Percentiles rank a stretch among this genome's conserved stretches.
phyloP scores from a whole-genome alignment of 208 protist genomes.

The Trichomonas tenax region DNA sequence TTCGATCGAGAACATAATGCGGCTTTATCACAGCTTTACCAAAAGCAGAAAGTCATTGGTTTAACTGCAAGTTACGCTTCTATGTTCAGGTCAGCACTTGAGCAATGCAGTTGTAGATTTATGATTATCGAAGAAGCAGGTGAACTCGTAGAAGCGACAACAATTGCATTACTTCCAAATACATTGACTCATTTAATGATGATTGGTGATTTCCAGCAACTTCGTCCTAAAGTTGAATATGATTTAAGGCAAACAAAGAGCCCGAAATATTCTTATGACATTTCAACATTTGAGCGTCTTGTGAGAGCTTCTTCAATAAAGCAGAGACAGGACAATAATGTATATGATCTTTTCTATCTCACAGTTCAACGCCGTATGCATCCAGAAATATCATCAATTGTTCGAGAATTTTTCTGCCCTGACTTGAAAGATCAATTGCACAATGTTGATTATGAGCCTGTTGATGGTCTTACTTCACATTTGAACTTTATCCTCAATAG shows the following conservation, averaged over 20 bases:
- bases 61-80: background rate
- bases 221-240: constrained; percentile 18
- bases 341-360: background rate
- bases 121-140: constrained; percentile 9
- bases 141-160: background rate
- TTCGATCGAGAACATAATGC: background rate
- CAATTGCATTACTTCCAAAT: background rate
- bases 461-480: background rate
- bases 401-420: background rate
- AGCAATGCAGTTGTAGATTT: background rate
- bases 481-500: background rate
- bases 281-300: background rate
- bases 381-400: background rate
- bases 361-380: background rate
- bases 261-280: background rate
- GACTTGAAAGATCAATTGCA: background rate
- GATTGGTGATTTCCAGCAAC: constrained; percentile 13
- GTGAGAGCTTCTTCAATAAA: background rate
- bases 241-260: background rate
- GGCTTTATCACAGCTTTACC: background rate
- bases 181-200: background rate
- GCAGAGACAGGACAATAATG: background rate
- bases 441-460: background rate
- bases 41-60: background rate
- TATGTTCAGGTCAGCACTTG: background rate